These are phyloP conservation scores for Aspergillus brasiliensis DNA, from an alignment of 2,329 filamentous ascomycete genomes.

Conservation along the genomic window DNA sequence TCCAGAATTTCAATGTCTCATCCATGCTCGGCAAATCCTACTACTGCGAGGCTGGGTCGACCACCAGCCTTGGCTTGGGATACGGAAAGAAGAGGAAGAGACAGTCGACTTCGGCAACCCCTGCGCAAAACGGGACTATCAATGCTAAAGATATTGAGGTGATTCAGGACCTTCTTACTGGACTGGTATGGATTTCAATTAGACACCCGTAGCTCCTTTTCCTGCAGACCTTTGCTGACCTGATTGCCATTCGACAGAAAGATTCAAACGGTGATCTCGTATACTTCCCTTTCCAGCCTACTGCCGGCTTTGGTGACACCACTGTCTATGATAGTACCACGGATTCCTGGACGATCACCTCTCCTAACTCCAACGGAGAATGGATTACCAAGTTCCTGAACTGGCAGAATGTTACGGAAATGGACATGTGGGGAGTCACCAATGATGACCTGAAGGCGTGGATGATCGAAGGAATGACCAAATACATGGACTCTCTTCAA, in stretches of 20 bases:
- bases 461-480: neutral
- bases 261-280: neutral
- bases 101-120: neutral
- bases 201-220: neutral
- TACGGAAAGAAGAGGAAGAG: neutral
- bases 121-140: neutral
- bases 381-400: slow-evolving; percentile 4
- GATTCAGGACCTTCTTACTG: neutral
- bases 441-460: neutral
- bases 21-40: neutral
- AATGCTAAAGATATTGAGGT: neutral
- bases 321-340: neutral
- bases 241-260: neutral
- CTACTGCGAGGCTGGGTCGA: neutral
- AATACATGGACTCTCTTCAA: neutral
- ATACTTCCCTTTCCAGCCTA: slow-evolving; percentile 1
- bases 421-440: neutral
- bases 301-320: neutral
- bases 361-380: neutral
- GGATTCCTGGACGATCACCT: neutral
- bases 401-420: neutral
- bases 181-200: neutral
- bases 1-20: neutral
- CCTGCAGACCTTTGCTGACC: neutral
- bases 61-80: neutral